Evolutionary conservation across 1,284 basidiomycete genomes (phyloP), one percentile per base, ranked within the genome.

Genomic region (Naganishia albida): DNA sequence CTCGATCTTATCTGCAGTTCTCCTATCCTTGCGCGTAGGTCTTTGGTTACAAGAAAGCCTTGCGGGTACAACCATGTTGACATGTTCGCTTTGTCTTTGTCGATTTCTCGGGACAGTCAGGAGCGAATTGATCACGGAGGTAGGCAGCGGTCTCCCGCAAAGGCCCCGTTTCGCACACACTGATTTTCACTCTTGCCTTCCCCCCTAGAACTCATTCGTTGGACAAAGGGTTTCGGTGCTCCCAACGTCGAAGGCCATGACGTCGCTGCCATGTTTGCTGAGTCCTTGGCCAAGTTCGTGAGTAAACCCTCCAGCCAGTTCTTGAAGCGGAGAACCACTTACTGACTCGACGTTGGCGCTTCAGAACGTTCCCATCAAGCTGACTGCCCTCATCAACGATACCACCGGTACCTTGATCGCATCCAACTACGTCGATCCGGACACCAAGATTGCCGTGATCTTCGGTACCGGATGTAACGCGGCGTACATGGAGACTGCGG

Each of bases 381-480:
- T 96, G 44, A 88, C 89, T 7, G 92, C 93, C 0, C 81, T 95
- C 26, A 95, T 95, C 78, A 98, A 97, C 79, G 95, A 99, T 80
- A 98, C 95, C 0, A 98, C 95, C 0, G 94, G 94, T 59, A 96
- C 94, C 3, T 85, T 99, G 40, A 93, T 99, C 71, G 95, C 95
- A 7, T 97, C 93, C 7, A 89, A 92, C 81, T 99, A 99, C 73
- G 93, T 98, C 70, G 90, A 92, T 75, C 89, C 90, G 1, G 82
- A 81, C 71, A 96, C 94, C 44, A 89, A 90, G 76, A 95, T 97
- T 70, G 94, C 92, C 1, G 89, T 91, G 76, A 99, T 99, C 75
- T 96, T 98, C 72, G 96, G 95, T 43, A 99, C 95, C 2, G 95
- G 95, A 0, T 99, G 95, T 78, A 99, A 99, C 78, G 96, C 95